Conservation (phyloP, 2,329 filamentous ascomycete genomes). For the Endoconidiophora polonica region DNA sequence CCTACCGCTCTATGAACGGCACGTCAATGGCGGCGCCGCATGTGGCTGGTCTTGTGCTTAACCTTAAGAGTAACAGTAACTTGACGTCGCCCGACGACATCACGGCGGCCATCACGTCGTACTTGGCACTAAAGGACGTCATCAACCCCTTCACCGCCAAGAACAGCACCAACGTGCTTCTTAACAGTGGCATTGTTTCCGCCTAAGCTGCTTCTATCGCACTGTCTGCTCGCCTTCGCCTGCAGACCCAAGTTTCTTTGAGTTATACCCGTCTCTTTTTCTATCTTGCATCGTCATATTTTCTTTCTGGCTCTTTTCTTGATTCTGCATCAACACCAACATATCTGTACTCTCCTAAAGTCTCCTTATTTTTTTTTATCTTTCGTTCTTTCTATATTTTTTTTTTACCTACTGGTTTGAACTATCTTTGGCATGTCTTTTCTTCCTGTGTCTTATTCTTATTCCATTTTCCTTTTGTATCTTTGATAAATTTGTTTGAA, state of each 20-base stretch:
- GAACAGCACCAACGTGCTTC: conserved; percentile 1
- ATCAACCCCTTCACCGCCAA: conserved; percentile 5
- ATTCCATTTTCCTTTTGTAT: not conserved
- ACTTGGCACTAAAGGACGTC: conserved; percentile 3
- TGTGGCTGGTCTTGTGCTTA: conserved; percentile 8
- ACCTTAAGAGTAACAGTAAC: conserved; percentile 7
- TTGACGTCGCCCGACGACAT: conserved; percentile 3
- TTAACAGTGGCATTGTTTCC: conserved; percentile 7
- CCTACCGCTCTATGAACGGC: conserved; percentile 25
- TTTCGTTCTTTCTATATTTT: not conserved
- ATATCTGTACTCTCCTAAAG: not conserved
- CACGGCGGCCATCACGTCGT: not conserved
- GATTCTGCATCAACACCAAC: not conserved
- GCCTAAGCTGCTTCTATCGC: not conserved
- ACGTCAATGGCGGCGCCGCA: conserved; percentile 31
- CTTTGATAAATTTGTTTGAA: too few species aligned
- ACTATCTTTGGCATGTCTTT: not conserved
- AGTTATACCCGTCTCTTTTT: not conserved
- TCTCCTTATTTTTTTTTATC: not conserved
- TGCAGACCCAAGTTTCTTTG: not conserved
- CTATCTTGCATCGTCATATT: not conserved
- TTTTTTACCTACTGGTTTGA: not conserved
- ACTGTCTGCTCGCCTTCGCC: not conserved
- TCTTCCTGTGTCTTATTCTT: not conserved
- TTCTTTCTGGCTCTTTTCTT: not conserved